Base-by-base conservation (phyloP, 345 rosid genomes). In the Pugionium dolabratum region DNA sequence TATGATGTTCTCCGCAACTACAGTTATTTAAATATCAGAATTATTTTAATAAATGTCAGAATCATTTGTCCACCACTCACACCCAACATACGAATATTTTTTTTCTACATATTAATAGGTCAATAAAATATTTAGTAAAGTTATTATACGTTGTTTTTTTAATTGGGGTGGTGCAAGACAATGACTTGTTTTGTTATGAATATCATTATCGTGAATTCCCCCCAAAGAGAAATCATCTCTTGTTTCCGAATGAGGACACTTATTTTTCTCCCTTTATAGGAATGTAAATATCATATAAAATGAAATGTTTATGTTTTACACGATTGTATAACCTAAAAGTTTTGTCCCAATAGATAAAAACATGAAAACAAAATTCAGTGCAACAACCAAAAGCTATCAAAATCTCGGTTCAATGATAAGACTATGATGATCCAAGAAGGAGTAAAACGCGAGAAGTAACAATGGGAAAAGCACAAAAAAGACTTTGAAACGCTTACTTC, bases 11-110 rank as follows among this genome's bases (percentile, higher is more conserved):
- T 62, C 56, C 7, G 31, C 62, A 43, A 62, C 63, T 45, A 39
- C 36, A 46, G 36, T 55, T 45, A 25, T 56, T 56, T 40, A 62
- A 35, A 52, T 43, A 59, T 44, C 30, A 31, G 57, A 37, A 27
- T 73, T 73, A 36, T 66, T 73, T 53, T 59, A 31, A 42, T 8
- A 58, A 74, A 67, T 74, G 77, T 67, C 77, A 47, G 77, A 67
- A 69, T 67, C 67, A 64, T 74, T 74, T 67, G 73, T 74, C 73
- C 65, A 74, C 77, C 77, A 74, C 77, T 74, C 77, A 74, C 77
- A 60, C 59, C 77, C 69, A 74, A 74, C 77, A 67, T 7, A 67
- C 69, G 40, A 74, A 54, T 74, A 35, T 58, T 44, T 41, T 32
- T 60, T 54, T 37, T 8, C 7, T 1, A 32, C 59, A 52, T 36